Evolutionary conservation across 306 rosid species (phyloP).

Genomic region (Sicyos edulis): DNA sequence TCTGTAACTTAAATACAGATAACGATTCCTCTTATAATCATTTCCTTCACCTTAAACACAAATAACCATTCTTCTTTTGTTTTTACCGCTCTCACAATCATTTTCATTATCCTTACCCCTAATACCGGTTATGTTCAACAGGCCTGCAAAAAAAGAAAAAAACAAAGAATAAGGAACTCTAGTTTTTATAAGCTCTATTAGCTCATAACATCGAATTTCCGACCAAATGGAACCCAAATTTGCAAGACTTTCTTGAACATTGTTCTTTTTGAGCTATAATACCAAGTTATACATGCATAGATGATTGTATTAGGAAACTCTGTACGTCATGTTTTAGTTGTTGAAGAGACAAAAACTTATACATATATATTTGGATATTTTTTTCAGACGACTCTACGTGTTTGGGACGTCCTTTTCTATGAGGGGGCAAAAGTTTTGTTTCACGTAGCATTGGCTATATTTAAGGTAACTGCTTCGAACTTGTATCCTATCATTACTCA

Average conservation of each 20-base stretch:
- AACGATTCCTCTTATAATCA: too few relatives aligned
- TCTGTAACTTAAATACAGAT: too few relatives aligned
- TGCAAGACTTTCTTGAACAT: neutral
- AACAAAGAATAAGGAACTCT: neutral
- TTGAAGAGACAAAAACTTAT: too few relatives aligned
- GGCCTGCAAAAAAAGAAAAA: neutral
- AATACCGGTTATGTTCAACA: neutral
- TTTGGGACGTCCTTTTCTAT: conserved; percentile 94
- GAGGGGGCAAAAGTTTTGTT: conserved; percentile 93
- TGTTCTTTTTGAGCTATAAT: neutral
- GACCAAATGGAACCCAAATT: neutral
- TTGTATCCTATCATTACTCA: conserved; percentile 6
- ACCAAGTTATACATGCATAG: neutral
- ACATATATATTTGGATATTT: neutral
- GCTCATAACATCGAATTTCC: neutral
- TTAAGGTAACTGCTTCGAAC: conserved; percentile 50
- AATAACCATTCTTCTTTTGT: too few relatives aligned
- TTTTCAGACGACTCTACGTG: conserved; percentile 76
- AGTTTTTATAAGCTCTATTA: neutral
- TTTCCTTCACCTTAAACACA: too few relatives aligned
- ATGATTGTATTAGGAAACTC: neutral
- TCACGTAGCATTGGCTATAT: conserved; percentile 88
- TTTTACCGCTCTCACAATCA: too few relatives aligned
- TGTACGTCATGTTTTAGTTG: conserved; percentile 11
- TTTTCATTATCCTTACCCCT: too few relatives aligned